Evolutionary conservation across 2,329 filamentous ascomycete species (phyloP), one percentile per base, ranked within the genome.

Genomic region (Xylaria sp.): DNA sequence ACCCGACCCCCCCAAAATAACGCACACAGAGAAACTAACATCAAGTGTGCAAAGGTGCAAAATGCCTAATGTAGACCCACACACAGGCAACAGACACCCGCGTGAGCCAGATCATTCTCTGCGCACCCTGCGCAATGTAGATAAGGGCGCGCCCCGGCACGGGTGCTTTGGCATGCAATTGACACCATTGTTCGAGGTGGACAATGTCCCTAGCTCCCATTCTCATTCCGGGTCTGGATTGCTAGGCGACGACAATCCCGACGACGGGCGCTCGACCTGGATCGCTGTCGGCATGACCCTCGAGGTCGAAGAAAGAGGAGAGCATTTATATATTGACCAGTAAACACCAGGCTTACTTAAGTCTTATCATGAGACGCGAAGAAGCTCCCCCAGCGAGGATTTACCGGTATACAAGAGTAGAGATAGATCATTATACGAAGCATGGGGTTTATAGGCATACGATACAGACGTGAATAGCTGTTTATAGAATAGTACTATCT

Each of bases 81-180:
- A 79, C 17, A 87, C 79, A 5, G 90, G 84, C n/a, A 70, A 81
- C 38, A 80, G 81, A 21, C 85, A 89, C 70, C 71, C 73, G 21
- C 72, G 75, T 29, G 83, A 89, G 74, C 86, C 88, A 0, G 84
- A 87, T 69, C 78, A 76, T 54, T 85, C 87, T 0, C 76, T 90
- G 61, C 78, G 85, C 33, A 81, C 81, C 62, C 82, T 83, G 65
- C 81, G 88, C 11, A 79, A 84, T 9, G 84, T 90, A 23, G 88
- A 90, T 71, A 75, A 80, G 19, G 87, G 87, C 1, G 83, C 84
- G 0, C 83, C 83, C 27, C 79, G 77, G 47, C 77, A 74, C 54
- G 84, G 86, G 0, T 88, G 87, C 65, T 71, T 90, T 25, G 88
- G 87, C 5, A 87, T 91, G 85, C 86, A 89, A 72, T 75, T 90